Percentiles rank a stretch among this genome's conserved stretches.
Evolutionary conservation across 2,329 filamentous ascomycete genomes (phyloP).

Genomic region (Colletotrichum sidae): DNA sequence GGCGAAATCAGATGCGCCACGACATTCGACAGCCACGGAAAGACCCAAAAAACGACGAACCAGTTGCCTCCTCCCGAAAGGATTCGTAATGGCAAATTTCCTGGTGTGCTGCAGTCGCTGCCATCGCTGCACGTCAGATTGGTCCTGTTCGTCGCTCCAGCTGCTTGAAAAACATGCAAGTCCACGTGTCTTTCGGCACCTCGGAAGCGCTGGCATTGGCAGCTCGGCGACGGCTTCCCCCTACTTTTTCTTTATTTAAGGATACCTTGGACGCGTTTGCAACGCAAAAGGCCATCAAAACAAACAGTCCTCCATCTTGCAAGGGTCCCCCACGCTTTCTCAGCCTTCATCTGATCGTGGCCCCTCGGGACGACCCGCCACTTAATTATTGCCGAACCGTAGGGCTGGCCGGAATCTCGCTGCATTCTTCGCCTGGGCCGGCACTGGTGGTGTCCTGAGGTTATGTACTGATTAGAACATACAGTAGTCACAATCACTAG

Average conservation of each 20-base stretch:
- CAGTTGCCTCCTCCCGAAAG: slow-evolving; percentile 6
- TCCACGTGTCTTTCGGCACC: slow-evolving; percentile 25
- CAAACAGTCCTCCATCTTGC: not conserved
- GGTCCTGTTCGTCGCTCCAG: slow-evolving; percentile 13
- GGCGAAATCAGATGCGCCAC: not conserved
- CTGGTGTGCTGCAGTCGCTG: slow-evolving; percentile 14
- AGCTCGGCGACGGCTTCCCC: slow-evolving; percentile 2
- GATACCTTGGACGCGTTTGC: not conserved
- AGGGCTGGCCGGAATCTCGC: slow-evolving; percentile 23
- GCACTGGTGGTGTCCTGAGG: not conserved
- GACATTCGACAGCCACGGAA: not conserved
- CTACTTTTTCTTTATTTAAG: not conserved
- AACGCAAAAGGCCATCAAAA: not conserved
- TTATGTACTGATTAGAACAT: too few relatives aligned
- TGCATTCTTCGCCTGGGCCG: not conserved
- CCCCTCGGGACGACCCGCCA: slow-evolving; percentile 29
- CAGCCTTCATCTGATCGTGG: slow-evolving; percentile 16
- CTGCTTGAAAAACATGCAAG: slow-evolving; percentile 3
- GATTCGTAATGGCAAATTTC: slow-evolving; percentile 30
- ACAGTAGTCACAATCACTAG: too few relatives aligned
- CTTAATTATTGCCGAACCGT: not conserved
- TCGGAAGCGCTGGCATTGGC: slow-evolving; percentile 3
- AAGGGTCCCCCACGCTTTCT: slow-evolving; percentile 9
- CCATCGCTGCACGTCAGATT: slow-evolving; percentile 34
- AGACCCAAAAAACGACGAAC: not conserved